Conservation (phyloP, 1,284 basidiomycete genomes). For the Leccinum subrobustum region DNA sequence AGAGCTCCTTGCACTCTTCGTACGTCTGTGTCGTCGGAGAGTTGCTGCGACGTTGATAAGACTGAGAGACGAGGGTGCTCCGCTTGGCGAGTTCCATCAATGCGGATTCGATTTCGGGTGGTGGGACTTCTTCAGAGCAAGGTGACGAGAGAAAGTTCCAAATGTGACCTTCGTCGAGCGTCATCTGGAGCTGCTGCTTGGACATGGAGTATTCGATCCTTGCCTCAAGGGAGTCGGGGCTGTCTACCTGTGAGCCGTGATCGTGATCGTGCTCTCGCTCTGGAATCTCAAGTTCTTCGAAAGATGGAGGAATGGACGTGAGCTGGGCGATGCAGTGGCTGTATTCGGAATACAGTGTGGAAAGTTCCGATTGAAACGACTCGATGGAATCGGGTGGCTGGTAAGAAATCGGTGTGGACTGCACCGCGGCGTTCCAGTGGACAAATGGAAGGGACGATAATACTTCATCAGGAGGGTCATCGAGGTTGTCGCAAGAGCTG, state of each 20-base stretch:
- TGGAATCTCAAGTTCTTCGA: constrained; percentile 19
- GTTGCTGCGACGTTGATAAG: constrained; percentile 59
- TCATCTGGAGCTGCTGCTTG: constrained; percentile 61
- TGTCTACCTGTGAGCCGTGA: constrained; percentile 10
- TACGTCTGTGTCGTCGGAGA: constrained; percentile 63
- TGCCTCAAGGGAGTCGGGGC: constrained; percentile 35
- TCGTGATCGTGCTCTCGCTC: constrained; percentile 3
- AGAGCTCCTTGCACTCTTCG: constrained; percentile 58
- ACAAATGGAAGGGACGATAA: constrained; percentile 22
- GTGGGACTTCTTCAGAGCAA: constrained; percentile 3
- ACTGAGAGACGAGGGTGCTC: constrained; percentile 56
- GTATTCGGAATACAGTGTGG: constrained; percentile 50
- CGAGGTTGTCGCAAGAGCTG: constrained; percentile 4
- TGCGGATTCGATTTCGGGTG: constrained; percentile 24
- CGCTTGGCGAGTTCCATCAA: constrained; percentile 45
- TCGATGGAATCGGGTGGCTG: constrained; percentile 16
- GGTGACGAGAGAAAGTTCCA: constrained; percentile 49
- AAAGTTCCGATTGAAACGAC: constrained; percentile 35
- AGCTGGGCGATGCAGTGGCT: constrained; percentile 48
- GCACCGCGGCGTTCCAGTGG: constrained; percentile 28
- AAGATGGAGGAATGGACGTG: constrained; percentile 36
- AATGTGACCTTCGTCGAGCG: constrained; percentile 58
- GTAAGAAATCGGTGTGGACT: constrained; percentile 19
- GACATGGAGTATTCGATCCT: constrained; percentile 54
- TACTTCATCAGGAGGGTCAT: constrained; percentile 18